Evolutionary conservation across 495 filamentous ascomycete genomes (phyloP).

Genomic region (Tuber calosporum): DNA sequence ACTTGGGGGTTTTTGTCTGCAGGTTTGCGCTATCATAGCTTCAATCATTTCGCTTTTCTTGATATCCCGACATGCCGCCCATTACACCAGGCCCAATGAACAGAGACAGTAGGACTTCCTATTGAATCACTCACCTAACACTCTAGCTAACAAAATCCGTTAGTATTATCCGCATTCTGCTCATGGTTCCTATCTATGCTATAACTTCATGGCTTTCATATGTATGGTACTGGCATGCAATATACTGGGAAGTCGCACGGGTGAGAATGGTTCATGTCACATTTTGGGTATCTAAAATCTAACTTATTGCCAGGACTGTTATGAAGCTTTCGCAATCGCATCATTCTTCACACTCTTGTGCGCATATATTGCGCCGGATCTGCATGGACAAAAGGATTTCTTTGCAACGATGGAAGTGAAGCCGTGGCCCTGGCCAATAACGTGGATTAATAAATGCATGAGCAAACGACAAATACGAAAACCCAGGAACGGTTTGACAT

Average conservation of each 20-base stretch:
- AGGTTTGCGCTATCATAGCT: constrained; percentile 51
- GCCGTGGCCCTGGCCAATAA: constrained; percentile 69
- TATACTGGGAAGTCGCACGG: constrained; percentile 65
- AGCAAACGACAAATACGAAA: constrained; percentile 61
- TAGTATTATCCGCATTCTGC: constrained; percentile 79
- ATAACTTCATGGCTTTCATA: constrained; percentile 70
- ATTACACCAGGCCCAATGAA: constrained; percentile 75
- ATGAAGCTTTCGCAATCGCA: constrained; percentile 86
- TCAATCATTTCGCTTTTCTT: constrained; percentile 55
- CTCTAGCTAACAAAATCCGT: constrained; percentile 2
- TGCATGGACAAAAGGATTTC: constrained; percentile 82
- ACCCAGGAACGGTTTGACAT: constrained; percentile 77
- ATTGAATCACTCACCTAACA: constrained; percentile 5
- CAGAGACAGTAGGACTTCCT: constrained; percentile 61
- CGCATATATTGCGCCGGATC: constrained; percentile 68
- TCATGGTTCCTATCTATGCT: constrained; percentile 84
- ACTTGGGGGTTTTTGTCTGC: constrained; percentile 33
- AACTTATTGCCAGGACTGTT: constrained; percentile 61
- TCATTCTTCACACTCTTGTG: constrained; percentile 87
- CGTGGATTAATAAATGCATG: constrained; percentile 60
- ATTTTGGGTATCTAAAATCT: background rate
- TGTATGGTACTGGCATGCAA: constrained; percentile 67
- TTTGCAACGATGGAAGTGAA: constrained; percentile 64
- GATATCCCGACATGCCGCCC: constrained; percentile 68
- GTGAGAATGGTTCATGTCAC: constrained; percentile 9